Percentiles rank a stretch among this genome's conserved stretches.
Conservation (phyloP, 148 eudicot genomes). For the Beta vulgaris region DNA sequence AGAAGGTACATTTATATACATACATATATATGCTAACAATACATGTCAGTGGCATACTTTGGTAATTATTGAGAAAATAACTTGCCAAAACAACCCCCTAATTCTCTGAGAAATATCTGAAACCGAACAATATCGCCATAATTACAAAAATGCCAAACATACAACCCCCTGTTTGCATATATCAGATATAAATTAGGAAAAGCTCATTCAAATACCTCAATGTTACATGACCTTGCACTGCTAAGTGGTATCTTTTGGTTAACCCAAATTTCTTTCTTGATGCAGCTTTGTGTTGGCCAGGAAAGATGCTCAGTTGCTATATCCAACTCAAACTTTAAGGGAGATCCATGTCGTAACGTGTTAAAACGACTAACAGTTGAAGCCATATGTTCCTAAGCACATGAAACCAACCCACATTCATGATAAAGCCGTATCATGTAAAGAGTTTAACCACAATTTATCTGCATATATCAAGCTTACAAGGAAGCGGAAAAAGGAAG, state of each 20-base stretch:
- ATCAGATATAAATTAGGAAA: too few relatives aligned
- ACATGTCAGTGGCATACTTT: too few relatives aligned
- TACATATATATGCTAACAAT: not conserved
- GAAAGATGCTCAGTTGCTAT: conserved; percentile 45
- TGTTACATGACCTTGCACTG: not conserved
- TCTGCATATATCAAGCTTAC: conserved; percentile 18
- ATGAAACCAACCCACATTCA: not conserved
- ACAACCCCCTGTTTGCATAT: too few relatives aligned
- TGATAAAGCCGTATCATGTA: not conserved
- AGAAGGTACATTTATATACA: conserved; percentile 38
- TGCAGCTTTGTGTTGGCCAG: conserved; percentile 56
- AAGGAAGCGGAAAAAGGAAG: not conserved
- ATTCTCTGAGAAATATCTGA: too few relatives aligned
- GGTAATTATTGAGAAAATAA: too few relatives aligned
- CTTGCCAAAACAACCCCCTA: too few relatives aligned
- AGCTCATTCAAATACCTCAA: too few relatives aligned
- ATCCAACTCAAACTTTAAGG: conserved; percentile 47
- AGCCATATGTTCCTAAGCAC: conserved; percentile 49
- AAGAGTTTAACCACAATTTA: conserved; percentile 15
- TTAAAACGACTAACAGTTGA: conserved; percentile 56
- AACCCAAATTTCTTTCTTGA: not conserved
- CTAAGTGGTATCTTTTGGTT: too few relatives aligned
- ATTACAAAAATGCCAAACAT: too few relatives aligned
- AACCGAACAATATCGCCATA: too few relatives aligned
- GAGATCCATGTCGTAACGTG: conserved; percentile 60